Base-by-base conservation (phyloP, 75 land plant genomes). In the Cryptomeria japonica region DNA sequence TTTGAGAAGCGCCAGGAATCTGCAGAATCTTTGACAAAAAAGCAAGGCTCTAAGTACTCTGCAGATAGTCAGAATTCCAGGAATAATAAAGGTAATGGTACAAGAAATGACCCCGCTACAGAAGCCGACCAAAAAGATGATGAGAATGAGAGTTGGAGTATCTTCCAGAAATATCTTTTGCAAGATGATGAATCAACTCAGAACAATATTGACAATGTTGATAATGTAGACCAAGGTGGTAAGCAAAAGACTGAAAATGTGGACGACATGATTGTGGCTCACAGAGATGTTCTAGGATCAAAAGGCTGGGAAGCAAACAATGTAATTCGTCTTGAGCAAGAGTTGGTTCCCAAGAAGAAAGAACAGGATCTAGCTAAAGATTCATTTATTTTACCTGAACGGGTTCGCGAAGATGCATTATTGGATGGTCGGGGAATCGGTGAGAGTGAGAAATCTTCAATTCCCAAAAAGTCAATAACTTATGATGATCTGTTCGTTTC, bases 401-500 rank as follows among this genome's bases (percentile, higher is more conserved):
- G 84, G 84, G 8, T 31, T 11, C 34, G 86, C 1, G 68, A 85
- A 18, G 42, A 55, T 85, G 19, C 51, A 18, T 34, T 85, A 53
- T 85, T 37, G 39, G 86, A 55, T 55, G 51, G 86, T 55, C 5
- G 47, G 68, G 56, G n/a, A 53, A 28, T 85, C 5, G 68, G 37
- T 55, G 86, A 85, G 58, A 85, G 41, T 36, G 86, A 85, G 86
- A 42, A 3, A 85, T 36, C 58, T 12, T 34, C 39, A 55, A 18
- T 53, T 85, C 64, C 18, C 28, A 51, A 56, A 37, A 85, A 31
- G 15, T 55, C 64, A 85, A 37, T 64, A 53, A 5, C 86, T 31
- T 90, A 80, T 88, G 96, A 94, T 70, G 96, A 92, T 86, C 91
- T 94, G 82, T 82, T 94, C 37, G 73, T 90, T 53, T 77, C 88